Evolutionary conservation across 2,329 filamentous ascomycete genomes (phyloP), one percentile per base, ranked within the genome.

Genomic region (Pseudocercospora crystallina): DNA sequence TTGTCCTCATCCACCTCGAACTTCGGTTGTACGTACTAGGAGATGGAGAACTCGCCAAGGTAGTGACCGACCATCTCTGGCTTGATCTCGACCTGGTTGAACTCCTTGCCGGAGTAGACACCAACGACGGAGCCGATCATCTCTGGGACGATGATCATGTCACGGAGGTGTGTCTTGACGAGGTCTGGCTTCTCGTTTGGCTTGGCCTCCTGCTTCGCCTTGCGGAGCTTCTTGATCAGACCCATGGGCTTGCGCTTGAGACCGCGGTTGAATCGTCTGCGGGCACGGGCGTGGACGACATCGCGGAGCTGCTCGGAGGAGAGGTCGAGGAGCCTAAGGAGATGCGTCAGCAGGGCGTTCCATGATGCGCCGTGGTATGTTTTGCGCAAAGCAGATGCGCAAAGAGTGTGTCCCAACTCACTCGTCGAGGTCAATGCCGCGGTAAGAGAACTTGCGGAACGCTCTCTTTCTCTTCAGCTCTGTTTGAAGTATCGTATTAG

Each of bases 41-140:
- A 94, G 82, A 99, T 99, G 67, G 91, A 96, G 85, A 99, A 99
- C 81, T 99, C 94, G 73, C 83, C 94, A 66, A 99, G 84, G 84
- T 96, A 96, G 84, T 97, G 92, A 76, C 94, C 94, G 78, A 99
- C 94, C 94, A 99, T 99, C 85, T 99, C 94, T 70, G 94, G 94
- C 87, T 96, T 96, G 82, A 99, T 94, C 80, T 99, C 94, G 70
- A 99, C 91, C 85, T 96, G 92, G 87, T 99, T 99, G 89, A 99
- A 99, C 80, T 97, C 91, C 87, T 99, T 99, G 75, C 94, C 94
- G 66, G 90, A 96, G 89, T 99, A 99, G 83, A 99, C 94, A 76
- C 91, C 94, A 71, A 99, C 88, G 71, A 99, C 92, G 78, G 83
- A 89, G 71, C 94, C 94, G 75, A 99, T 99, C 94, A 99, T 97